Evolutionary conservation across 495 filamentous ascomycete genomes (phyloP).

Genomic region (Tuber magnatum): DNA sequence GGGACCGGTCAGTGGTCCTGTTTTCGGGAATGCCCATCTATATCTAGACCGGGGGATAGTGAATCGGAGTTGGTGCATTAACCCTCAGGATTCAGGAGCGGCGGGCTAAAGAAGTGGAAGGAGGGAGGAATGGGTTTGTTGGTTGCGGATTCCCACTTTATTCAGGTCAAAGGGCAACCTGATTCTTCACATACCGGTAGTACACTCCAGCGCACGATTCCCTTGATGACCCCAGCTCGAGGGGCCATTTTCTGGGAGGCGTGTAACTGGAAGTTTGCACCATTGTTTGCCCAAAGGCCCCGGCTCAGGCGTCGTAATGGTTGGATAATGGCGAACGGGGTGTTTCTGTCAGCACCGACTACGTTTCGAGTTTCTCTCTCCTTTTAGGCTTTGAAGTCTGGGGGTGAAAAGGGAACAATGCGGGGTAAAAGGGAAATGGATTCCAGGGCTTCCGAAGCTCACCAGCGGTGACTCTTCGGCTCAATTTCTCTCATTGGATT

Average conservation of each 20-base stretch:
- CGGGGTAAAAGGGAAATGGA: neutral
- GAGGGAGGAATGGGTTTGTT: neutral
- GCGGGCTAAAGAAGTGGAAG: neutral
- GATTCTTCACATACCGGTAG: neutral
- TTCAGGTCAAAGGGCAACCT: neutral
- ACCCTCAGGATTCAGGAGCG: neutral
- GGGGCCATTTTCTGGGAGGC: neutral
- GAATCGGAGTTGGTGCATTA: neutral
- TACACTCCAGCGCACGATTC: no score
- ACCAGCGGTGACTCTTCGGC: neutral
- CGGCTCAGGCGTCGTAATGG: neutral
- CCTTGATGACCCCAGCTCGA: neutral
- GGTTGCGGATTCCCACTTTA: neutral
- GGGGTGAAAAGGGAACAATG: neutral
- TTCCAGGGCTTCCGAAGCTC: neutral
- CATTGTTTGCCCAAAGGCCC: neutral
- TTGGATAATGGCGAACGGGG: neutral
- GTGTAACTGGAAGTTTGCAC: neutral
- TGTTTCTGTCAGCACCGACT: no score
- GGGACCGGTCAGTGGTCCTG: neutral
- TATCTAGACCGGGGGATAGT: neutral
- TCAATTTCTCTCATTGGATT: neutral
- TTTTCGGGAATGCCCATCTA: neutral
- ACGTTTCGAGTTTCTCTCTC: no score
- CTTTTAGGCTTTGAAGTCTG: no score